A percentile compares a stretch with the other conserved stretches of the same genome.
These are phyloP conservation scores for Waltiozyma solani DNA, from an alignment of 1,139 yeast species.

Conservation along the genomic window DNA sequence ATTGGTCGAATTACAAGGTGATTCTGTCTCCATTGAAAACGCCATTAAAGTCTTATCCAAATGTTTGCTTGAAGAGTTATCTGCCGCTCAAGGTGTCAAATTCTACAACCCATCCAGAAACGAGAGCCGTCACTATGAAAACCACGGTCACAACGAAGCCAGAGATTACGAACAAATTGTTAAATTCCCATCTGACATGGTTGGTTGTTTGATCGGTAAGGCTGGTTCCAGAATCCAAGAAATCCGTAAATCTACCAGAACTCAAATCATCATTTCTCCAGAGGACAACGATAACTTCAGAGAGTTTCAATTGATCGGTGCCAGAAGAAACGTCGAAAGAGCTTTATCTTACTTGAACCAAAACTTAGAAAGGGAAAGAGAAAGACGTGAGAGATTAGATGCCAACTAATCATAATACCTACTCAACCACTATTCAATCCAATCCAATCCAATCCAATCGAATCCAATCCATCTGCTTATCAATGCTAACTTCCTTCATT, in stretches of 20 bases:
- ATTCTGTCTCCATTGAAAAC: conserved; percentile 49
- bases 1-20: conserved; percentile 81
- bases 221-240: conserved; percentile 84
- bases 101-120: conserved; percentile 53
- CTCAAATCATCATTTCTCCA: conserved; percentile 70
- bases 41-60: conserved; percentile 57
- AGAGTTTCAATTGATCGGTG: conserved; percentile 64
- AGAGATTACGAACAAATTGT: conserved; percentile 28
- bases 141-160: conserved; percentile 1
- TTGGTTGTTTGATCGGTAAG: conserved; percentile 86
- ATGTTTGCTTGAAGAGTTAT: conserved; percentile 67
- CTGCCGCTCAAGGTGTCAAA: conserved; percentile 45
- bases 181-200: conserved; percentile 71
- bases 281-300: conserved; percentile 58
- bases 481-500: no score
- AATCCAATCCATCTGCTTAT: background rate
- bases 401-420: conserved; percentile 2
- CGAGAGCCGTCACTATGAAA: background rate
- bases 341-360: conserved; percentile 61
- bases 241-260: conserved; percentile 71
- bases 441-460: no score
- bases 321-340: conserved; percentile 52
- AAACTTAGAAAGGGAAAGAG: conserved; percentile 71
- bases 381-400: conserved; percentile 38
- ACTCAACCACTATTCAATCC: background rate